These are phyloP conservation scores for Leishmania major DNA, from an alignment of 208 protist species.

Conservation along the genomic window DNA sequence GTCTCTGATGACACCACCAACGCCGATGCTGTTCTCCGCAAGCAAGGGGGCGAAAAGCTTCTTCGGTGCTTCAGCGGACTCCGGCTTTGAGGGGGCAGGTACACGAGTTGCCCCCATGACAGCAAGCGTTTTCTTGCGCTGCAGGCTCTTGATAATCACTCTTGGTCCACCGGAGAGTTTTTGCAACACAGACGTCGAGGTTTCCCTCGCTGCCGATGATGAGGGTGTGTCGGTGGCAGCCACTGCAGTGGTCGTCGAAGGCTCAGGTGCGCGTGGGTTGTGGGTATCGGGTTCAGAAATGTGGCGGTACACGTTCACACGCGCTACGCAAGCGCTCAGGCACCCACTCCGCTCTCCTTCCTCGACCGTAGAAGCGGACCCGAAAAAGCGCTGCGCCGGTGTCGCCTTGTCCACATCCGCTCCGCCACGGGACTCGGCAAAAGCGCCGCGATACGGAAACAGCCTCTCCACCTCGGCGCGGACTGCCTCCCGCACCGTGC, in stretches of 20 bases:
- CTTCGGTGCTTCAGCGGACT: background rate
- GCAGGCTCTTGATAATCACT: slow-evolving; percentile 1
- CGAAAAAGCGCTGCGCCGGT: background rate
- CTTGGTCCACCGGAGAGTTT: background rate
- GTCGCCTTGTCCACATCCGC: background rate
- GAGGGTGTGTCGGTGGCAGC: background rate
- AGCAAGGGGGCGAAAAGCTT: background rate
- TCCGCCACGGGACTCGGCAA: slow-evolving; percentile 10
- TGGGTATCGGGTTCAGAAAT: background rate
- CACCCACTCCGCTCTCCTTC: background rate
- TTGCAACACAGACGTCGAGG: background rate
- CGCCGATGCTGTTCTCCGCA: background rate
- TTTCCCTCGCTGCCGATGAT: background rate
- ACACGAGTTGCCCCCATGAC: background rate
- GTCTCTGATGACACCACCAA: background rate
- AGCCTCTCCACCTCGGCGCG: slow-evolving; percentile 9
- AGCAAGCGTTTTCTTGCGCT: background rate
- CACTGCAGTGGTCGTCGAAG: background rate
- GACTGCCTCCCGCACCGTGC: background rate
- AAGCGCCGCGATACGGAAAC: slow-evolving; percentile 20
- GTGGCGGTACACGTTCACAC: background rate
- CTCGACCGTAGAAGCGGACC: background rate
- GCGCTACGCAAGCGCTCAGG: background rate
- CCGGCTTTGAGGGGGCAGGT: too few species aligned
- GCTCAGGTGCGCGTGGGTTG: background rate